Evolutionary conservation across 2,329 filamentous ascomycete species (phyloP).

Genomic region (Diaporthe aspalathi): DNA sequence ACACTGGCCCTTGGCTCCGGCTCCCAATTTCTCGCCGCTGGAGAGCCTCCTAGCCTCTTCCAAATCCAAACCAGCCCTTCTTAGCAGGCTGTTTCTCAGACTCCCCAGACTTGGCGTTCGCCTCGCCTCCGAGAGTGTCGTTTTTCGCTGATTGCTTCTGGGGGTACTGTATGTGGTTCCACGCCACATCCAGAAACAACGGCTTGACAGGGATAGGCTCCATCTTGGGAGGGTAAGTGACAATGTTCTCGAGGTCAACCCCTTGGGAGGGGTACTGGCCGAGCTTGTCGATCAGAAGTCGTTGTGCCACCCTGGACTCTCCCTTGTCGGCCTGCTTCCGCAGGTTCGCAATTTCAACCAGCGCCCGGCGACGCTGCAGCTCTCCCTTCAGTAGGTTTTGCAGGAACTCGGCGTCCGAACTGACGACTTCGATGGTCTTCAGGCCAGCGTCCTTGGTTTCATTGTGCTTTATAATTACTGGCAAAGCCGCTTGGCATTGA

Average conservation of each 20-base stretch:
- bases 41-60: slow-evolving; percentile 52
- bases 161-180: slow-evolving; percentile 97
- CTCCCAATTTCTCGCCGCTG: slow-evolving; percentile 31
- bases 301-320: slow-evolving; percentile 45
- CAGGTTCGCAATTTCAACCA: slow-evolving; percentile 83
- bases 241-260: slow-evolving; percentile 82
- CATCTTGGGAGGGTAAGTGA: slow-evolving; percentile 87
- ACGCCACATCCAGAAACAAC: slow-evolving; percentile 94
- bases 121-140: slow-evolving; percentile 45
- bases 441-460: slow-evolving; percentile 57
- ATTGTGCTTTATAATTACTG: slow-evolving; percentile 56
- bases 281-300: slow-evolving; percentile 79
- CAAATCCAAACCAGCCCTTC: slow-evolving; percentile 84
- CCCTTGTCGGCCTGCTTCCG: slow-evolving; percentile 58
- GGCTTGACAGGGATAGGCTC: slow-evolving; percentile 91
- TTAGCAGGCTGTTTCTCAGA: slow-evolving; percentile 65
- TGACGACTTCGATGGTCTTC: slow-evolving; percentile 75
- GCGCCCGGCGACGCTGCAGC: slow-evolving; percentile 82
- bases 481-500: slow-evolving; percentile 65
- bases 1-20: slow-evolving; percentile 7
- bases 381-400: slow-evolving; percentile 74
- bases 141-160: slow-evolving; percentile 58
- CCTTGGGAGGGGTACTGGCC: slow-evolving; percentile 78
- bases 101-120: slow-evolving; percentile 46
- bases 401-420: slow-evolving; percentile 68